A percentile compares a stretch with the other conserved stretches of the same genome.
phyloP scores from a whole-genome alignment of 2,329 filamentous ascomycete species.

The Pezicula rhizophila region DNA sequence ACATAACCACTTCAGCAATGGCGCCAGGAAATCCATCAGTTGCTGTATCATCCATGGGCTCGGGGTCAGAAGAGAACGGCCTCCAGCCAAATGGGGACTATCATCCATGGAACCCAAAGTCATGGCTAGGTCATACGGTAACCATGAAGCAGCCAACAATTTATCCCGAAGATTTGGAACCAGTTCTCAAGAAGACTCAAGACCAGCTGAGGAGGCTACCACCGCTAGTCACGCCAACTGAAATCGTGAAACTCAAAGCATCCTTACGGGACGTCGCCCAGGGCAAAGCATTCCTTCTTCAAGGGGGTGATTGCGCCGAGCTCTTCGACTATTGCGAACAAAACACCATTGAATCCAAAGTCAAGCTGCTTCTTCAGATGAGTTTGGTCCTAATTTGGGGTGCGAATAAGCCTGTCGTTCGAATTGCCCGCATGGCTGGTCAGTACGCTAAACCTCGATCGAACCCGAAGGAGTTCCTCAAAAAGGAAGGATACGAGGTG shows the following conservation, averaged over 20 bases:
- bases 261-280: conserved; percentile 79
- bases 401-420: conserved; percentile 71
- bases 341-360: conserved; percentile 86
- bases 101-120: neutral
- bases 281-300: conserved; percentile 87
- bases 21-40: too few relatives aligned
- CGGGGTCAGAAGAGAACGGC: neutral
- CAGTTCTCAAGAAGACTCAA: neutral
- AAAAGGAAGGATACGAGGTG: conserved; percentile 63
- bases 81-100: neutral
- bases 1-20: too few relatives aligned
- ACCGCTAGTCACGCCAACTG: conserved; percentile 71
- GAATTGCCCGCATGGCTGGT: conserved; percentile 92
- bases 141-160: neutral
- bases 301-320: conserved; percentile 96
- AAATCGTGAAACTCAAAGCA: conserved; percentile 74
- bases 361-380: conserved; percentile 96
- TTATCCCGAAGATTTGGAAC: neutral
- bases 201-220: conserved; percentile 56
- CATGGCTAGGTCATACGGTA: neutral
- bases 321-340: conserved; percentile 95
- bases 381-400: conserved; percentile 93
- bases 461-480: conserved; percentile 73
- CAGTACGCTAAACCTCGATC: conserved; percentile 96
- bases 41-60: too few relatives aligned